Base-by-base conservation (phyloP, 2,329 filamentous ascomycete species). In the Aphanoascus verrucosus region DNA sequence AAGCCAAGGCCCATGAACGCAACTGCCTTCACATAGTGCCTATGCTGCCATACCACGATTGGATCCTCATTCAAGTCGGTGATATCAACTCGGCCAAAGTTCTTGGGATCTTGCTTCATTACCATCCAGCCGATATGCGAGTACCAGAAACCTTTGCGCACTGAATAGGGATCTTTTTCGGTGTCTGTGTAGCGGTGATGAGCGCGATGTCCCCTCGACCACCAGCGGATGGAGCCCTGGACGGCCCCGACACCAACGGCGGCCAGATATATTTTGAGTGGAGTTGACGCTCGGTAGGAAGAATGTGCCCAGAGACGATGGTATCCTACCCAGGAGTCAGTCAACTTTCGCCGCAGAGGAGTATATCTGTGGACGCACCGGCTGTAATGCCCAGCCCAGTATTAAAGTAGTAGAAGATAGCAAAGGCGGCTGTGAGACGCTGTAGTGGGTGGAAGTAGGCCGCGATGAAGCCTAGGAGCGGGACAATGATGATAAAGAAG, bases 141-240 rank as follows among this genome's bases (percentile, higher is more conserved):
- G 79, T 90, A 91, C 61, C 88, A 72, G 48, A 93, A 78, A 61
- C 88, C 88, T 77, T 94, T 94, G 73, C 86, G 84, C 62, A 94
- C 88, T 20, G 86, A 90, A 77, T 94, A 94, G 47, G 88, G 88
- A 62, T 94, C 88, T 77, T 93, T 93, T 37, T 90, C 86, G 65
- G 88, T 94, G 67, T 94, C 88, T 74, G 88, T 94, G 70, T 93
- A 94, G 64, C 88, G 81, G 77, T 94, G 88, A 71, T 94, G 88
- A 64, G 87, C 85, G 61, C 88, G 84, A 74, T 94, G 88, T 66
- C 85, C 87, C 63, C 86, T 82, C 56, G 86, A 82, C 88, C 88
- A 94, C 88, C 88, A 94, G 70, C 88, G 79, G 67, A 90, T 85
- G 44, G 87, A 93, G 54, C 88, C 88, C 69, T 94, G 81, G 54